phyloP scores from a whole-genome alignment of 192 early-diverging fungal species.

The Dissophora ornata region DNA sequence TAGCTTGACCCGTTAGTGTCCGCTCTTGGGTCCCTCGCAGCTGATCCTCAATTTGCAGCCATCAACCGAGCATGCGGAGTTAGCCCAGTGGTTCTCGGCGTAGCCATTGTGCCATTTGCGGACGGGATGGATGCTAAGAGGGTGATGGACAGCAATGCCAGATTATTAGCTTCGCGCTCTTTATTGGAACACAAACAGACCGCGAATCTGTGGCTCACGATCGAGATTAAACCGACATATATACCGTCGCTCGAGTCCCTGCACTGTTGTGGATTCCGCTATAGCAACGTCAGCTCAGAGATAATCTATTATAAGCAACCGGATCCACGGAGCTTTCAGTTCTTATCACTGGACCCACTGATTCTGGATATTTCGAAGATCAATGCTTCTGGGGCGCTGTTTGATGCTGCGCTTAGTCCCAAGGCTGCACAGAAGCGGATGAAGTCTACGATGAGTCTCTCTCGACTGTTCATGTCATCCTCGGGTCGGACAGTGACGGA shows the following conservation, averaged over 20 bases:
- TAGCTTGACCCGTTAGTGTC: slow-evolving; percentile 39
- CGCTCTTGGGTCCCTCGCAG: slow-evolving; percentile 24
- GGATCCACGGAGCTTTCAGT: slow-evolving; percentile 69
- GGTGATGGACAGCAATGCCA: slow-evolving; percentile 42
- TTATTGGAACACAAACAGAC: slow-evolving; percentile 46
- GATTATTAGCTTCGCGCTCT: slow-evolving; percentile 26
- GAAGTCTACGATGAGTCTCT: slow-evolving; percentile 32
- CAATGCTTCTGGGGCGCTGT: slow-evolving; percentile 37
- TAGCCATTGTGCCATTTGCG: slow-evolving; percentile 40
- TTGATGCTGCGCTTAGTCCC: slow-evolving; percentile 49
- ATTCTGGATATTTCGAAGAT: slow-evolving; percentile 70
- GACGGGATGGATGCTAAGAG: slow-evolving; percentile 30
- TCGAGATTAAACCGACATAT: slow-evolving; percentile 55
- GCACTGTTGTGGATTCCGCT: slow-evolving; percentile 55
- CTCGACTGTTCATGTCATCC: slow-evolving; percentile 29
- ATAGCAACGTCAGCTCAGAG: slow-evolving; percentile 57
- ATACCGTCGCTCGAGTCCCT: slow-evolving; percentile 53
- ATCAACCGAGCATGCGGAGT: slow-evolving; percentile 37
- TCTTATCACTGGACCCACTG: slow-evolving; percentile 73
- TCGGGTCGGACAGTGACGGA: slow-evolving; percentile 41
- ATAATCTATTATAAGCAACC: slow-evolving; percentile 70
- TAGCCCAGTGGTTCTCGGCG: slow-evolving; percentile 41
- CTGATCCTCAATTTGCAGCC: slow-evolving; percentile 36
- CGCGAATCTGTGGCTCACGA: slow-evolving; percentile 57
- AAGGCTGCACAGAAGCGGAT: slow-evolving; percentile 55